Evolutionary conservation across 306 rosid species (phyloP).

Genomic region (Acacia melanoxylon): DNA sequence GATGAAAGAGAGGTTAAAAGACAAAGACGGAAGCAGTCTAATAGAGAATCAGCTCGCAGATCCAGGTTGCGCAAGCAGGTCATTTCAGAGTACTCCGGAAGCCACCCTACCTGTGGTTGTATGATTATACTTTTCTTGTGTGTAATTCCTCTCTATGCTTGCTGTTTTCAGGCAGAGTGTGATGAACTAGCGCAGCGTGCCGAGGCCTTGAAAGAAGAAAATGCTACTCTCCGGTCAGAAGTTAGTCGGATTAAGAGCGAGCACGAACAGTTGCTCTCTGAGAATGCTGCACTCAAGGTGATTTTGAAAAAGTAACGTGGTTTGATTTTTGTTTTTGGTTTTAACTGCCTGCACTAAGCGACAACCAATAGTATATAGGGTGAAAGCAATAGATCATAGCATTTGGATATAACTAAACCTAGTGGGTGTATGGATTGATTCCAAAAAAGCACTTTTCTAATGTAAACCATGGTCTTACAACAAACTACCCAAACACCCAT

Average conservation of each 20-base stretch:
- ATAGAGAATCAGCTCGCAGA: conserved; percentile 95
- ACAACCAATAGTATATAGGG: background rate
- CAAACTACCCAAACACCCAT: no score
- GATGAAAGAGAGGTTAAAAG: conserved; percentile 93
- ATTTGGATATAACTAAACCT: no score
- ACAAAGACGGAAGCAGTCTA: conserved; percentile 95
- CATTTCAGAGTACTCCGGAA: background rate
- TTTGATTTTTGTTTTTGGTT: background rate
- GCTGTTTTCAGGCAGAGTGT: conserved; percentile 73
- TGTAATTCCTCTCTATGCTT: conserved; percentile 11
- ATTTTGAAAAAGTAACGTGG: background rate
- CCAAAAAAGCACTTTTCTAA: no score
- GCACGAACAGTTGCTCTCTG: background rate
- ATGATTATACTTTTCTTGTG: conserved; percentile 21
- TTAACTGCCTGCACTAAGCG: background rate
- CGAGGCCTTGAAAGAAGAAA: conserved; percentile 84
- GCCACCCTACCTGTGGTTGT: conserved; percentile 20
- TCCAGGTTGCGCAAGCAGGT: conserved; percentile 98
- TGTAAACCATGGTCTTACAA: no score
- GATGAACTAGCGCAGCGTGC: conserved; percentile 94
- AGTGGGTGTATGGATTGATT: no score
- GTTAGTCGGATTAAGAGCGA: conserved; percentile 69
- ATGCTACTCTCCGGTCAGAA: conserved; percentile 76
- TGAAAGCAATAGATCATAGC: background rate
- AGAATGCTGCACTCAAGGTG: background rate